phyloP scores from a whole-genome alignment of 176 grass and related monocot species.

The Miscanthus lutarioriparius region DNA sequence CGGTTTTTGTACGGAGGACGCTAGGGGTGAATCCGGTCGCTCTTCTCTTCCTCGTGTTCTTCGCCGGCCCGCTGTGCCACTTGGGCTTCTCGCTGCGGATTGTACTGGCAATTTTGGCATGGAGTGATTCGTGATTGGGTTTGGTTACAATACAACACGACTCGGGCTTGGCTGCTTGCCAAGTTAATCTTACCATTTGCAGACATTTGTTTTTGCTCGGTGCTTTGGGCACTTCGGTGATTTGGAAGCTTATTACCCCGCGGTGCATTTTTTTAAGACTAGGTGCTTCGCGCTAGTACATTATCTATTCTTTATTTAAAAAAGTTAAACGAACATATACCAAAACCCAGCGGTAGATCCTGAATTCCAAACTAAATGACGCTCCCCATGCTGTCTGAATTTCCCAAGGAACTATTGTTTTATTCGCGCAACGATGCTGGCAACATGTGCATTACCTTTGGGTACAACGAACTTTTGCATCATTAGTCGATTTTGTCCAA shows the following conservation, averaged over 20 bases:
- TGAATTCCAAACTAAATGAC: not conserved
- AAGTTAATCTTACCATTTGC: not conserved
- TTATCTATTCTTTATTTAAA: not conserved
- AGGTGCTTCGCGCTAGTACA: not conserved
- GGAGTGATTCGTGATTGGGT: not conserved
- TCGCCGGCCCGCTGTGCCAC: not conserved
- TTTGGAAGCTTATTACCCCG: conserved; percentile 20
- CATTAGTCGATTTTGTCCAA: not conserved
- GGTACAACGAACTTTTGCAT: not conserved
- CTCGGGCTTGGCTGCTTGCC: not conserved
- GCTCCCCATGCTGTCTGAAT: conserved; percentile 2
- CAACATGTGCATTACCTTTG: not conserved
- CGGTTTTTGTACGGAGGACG: not conserved
- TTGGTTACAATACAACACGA: not conserved
- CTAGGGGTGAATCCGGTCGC: conserved; percentile 10
- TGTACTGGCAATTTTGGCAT: not conserved
- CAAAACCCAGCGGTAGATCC: not conserved
- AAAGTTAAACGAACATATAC: not conserved
- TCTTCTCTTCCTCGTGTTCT: not conserved
- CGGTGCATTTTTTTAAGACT: conserved; percentile 8
- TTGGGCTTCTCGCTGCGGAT: conserved; percentile 24
- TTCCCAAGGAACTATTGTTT: not conserved
- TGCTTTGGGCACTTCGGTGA: not conserved
- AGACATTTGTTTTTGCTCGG: not conserved
- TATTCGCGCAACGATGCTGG: not conserved